phyloP scores from a whole-genome alignment of 208 protist genomes.

The Trypanosoma melophagium region DNA sequence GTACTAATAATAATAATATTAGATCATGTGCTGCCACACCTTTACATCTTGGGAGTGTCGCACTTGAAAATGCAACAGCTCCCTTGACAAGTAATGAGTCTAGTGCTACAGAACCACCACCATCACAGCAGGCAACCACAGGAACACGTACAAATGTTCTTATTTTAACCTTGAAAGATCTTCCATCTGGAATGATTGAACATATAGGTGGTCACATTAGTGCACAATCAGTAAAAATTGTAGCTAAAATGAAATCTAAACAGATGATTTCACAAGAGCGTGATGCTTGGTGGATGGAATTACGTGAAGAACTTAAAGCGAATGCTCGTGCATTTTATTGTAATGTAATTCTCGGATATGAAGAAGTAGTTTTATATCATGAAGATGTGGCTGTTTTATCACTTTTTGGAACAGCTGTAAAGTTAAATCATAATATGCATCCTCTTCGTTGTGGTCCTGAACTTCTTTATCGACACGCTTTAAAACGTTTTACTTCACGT shows the following conservation, averaged over 20 bases:
- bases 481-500: constrained; percentile 38
- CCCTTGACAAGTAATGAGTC: neutral
- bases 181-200: constrained; percentile 72
- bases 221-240: constrained; percentile 87
- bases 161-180: constrained; percentile 84
- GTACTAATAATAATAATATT: neutral
- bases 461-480: constrained; percentile 51
- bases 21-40: neutral
- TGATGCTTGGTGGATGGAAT: constrained; percentile 93
- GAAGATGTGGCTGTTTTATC: constrained; percentile 88
- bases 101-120: neutral
- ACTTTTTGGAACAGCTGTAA: constrained; percentile 87
- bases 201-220: constrained; percentile 89
- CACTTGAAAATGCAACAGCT: constrained; percentile 1
- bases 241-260: constrained; percentile 80
- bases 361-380: constrained; percentile 82
- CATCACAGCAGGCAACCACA: constrained; percentile 12
- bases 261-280: constrained; percentile 86
- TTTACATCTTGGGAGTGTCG: neutral
- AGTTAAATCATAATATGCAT: constrained; percentile 61
- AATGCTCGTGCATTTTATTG: constrained; percentile 90
- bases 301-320: constrained; percentile 87
- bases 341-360: constrained; percentile 89
- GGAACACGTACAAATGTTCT: constrained; percentile 47
- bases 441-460: constrained; percentile 70